A percentile compares a stretch with the other conserved stretches of the same genome.
phyloP scores from a whole-genome alignment of 257 asterid species.

The Nicotiana noctiflora region DNA sequence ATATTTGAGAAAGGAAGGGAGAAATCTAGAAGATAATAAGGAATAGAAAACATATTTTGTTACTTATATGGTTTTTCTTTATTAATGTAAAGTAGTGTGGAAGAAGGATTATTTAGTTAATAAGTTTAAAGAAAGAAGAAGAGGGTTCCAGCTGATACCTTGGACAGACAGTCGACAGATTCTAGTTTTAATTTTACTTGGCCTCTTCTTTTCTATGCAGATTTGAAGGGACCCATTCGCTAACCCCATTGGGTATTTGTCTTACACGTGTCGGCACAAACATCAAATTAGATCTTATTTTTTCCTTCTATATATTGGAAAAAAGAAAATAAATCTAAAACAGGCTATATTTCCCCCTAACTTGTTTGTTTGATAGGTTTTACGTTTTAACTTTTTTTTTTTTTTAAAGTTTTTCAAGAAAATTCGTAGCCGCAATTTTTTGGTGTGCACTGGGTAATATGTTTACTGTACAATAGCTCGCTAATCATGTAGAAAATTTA shows the following conservation, averaged over 20 bases:
- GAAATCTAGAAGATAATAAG: slow-evolving; percentile 15
- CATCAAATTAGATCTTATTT: neutral
- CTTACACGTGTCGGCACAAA: neutral
- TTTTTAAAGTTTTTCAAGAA: too few relatives aligned
- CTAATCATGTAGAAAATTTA: too few relatives aligned
- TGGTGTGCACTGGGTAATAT: too few relatives aligned
- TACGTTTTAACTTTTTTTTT: too few relatives aligned
- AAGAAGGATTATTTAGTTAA: neutral
- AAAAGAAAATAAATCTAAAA: too few relatives aligned
- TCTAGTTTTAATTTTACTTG: neutral
- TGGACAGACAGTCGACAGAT: neutral
- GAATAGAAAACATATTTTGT: neutral
- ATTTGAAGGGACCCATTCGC: slow-evolving; percentile 13
- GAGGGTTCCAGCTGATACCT: slow-evolving; percentile 16
- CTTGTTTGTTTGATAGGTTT: too few relatives aligned
- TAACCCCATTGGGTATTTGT: neutral
- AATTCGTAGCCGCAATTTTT: too few relatives aligned
- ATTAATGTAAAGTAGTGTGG: neutral
- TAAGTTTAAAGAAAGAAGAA: neutral
- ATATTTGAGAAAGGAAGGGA: slow-evolving; percentile 7
- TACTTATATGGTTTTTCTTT: neutral
- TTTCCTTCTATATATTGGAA: neutral
- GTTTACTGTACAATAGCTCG: too few relatives aligned
- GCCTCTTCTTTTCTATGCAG: slow-evolving; percentile 4
- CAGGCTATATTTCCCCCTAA: too few relatives aligned